Evolutionary conservation across 306 rosid genomes (phyloP), one percentile per base, ranked within the genome.

Genomic region (Pterocarpus santalinus): DNA sequence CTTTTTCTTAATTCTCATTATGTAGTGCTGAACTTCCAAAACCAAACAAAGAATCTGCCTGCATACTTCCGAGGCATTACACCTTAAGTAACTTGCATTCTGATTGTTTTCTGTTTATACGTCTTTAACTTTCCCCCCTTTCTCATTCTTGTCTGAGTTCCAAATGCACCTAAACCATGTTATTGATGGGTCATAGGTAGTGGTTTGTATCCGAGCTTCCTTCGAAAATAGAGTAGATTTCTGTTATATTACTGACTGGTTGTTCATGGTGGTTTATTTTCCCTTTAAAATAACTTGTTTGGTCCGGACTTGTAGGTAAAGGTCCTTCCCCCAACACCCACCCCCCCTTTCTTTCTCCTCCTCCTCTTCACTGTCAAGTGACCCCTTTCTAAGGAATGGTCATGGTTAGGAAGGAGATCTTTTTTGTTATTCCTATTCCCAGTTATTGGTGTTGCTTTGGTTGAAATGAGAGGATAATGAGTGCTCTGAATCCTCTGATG

Each of bases 31-130:
- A 65, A 56, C 55, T 53, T 30, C 57, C 58, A 35, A 51, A n/a
- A 65, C 53, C 65, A 53, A 78, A 56, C 17, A 22, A 55, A 41
- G 28, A 36, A 68, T 41, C 28, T 55, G 34, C 28, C 76, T 68
- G 60, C 60, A 39, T 66, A 53, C 56, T 52, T 36, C 39, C 9
- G 12, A 57, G 34, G 76, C 51, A 58, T 69, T 28, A 32, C 35
- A 69, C 38, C 62, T 43, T 44, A 16, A 16, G 30, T 32, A 22
- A 22, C 0, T 22, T 22, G 28, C 28, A 22, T 22, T 58, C 8
- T 68, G 38, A 30, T 78, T 30, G 36, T 65, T 17, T 10, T 43
- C 22, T 58, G 22, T 65, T 41, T 17, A 33, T 30, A 34, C 11
- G 4, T 34, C 71, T 63, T 63, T 7, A 8, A 63, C 4, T n/a